Percentiles rank a stretch among this genome's conserved stretches.
Evolutionary conservation across 2,329 filamentous ascomycete genomes (phyloP).

Genomic region (Polychaeton citri): DNA sequence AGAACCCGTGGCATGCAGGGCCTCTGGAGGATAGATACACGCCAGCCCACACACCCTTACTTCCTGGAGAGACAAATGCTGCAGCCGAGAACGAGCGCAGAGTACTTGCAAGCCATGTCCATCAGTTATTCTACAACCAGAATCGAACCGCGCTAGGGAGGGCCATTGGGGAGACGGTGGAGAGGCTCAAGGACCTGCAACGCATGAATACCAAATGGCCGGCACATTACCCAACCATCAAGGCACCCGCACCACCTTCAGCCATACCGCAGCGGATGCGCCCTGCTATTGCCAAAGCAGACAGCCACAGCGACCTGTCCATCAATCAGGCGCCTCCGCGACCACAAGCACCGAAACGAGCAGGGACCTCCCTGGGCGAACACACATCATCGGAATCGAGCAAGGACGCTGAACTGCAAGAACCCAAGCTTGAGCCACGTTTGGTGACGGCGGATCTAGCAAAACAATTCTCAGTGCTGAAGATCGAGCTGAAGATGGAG

Average conservation of each 20-base stretch:
- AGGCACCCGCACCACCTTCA: conserved; percentile 39
- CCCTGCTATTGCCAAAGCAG: conserved; percentile 48
- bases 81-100: conserved; percentile 50
- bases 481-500: conserved; percentile 85
- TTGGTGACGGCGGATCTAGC: conserved; percentile 85
- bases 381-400: conserved; percentile 56
- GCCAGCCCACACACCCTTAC: conserved; percentile 40
- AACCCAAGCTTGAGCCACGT: conserved; percentile 56
- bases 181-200: conserved; percentile 70
- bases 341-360: conserved; percentile 47
- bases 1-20: conserved; percentile 40
- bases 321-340: conserved; percentile 25
- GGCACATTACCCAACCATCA: conserved; percentile 81
- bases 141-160: conserved; percentile 79
- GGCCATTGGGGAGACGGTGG: conserved; percentile 74
- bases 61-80: conserved; percentile 33
- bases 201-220: conserved; percentile 88
- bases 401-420: conserved; percentile 43
- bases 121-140: conserved; percentile 89
- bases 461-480: conserved; percentile 89
- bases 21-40: conserved; percentile 45
- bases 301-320: conserved; percentile 31
- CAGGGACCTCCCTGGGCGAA: conserved; percentile 57
- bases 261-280: conserved; percentile 32
- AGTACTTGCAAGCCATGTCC: conserved; percentile 66